Base-by-base conservation (phyloP, 495 filamentous ascomycete species). In the Thermothielavioides terrestris region DNA sequence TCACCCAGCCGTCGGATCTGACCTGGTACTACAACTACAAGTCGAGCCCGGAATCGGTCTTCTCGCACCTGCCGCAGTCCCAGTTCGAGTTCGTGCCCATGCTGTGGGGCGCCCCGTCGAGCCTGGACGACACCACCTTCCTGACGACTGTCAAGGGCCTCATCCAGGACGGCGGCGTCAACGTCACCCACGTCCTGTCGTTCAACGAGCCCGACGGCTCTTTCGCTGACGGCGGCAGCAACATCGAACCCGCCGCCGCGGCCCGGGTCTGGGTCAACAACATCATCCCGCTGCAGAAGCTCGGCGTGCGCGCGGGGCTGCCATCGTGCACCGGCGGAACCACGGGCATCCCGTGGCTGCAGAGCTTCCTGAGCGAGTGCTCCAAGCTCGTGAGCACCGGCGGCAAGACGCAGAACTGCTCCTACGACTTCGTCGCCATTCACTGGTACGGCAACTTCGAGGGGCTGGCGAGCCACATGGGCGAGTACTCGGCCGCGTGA, bases 1-100 rank as follows among this genome's bases (percentile, higher is more conserved):
- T 69, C 28, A 54, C 63, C 12, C 43, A 68, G 6, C 63, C 59
- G 25, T 77, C 75, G 7, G 75, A 77, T 42, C 60, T 89, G 53
- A 86, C 81, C 2, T 90, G 86, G 86, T 90, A 90, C 68, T 89
- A 89, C 75, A 88, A 87, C 68, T 89, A 89, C 66, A 54, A 56
- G 14, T 55, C 70, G 37, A 57, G 59, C 2, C 83, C 82, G 22
- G 77, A 81, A 9, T 34, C 71, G 0, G 63, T 63, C 22, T 79
- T 74, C 64, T 43, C 58, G 25, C 65, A 66, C 45, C 43, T 63
- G 37, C 36, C 68, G 7, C 66, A 78, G 54, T 54, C 63, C 56
- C 49, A 70, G 0, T 76, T 88, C 53, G 68, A 86, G 58, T 90
- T 87, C 57, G 82, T 90, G n/a, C 85, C 86, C 26, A 87, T 87